Conservation (phyloP, 2,329 filamentous ascomycete species). For the Dryadomyces sulphureus region DNA sequence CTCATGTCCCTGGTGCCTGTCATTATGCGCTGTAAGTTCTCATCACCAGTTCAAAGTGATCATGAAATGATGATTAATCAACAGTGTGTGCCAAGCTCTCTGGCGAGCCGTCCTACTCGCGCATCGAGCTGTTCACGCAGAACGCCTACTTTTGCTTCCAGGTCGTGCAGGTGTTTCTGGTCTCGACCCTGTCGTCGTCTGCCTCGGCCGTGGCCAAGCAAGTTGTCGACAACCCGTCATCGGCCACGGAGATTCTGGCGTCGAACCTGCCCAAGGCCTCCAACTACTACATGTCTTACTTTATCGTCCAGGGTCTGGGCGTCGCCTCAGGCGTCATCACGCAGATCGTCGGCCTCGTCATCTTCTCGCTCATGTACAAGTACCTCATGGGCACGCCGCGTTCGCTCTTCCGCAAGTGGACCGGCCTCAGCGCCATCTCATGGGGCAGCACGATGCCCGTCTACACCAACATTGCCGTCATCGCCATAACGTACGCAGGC, state of each 20-base stretch:
- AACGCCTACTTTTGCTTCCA: conserved; percentile 87
- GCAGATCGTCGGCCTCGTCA: conserved; percentile 54
- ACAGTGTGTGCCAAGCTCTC: conserved; percentile 61
- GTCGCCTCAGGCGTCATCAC: conserved; percentile 62
- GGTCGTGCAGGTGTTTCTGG: conserved; percentile 73
- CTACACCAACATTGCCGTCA: conserved; percentile 68
- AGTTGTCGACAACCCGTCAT: conserved; percentile 47
- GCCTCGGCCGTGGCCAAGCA: conserved; percentile 53
- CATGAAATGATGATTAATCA: neutral
- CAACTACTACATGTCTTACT: conserved; percentile 93
- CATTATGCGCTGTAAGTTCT: conserved; percentile 56
- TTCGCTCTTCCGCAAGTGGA: conserved; percentile 67
- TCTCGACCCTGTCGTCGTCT: conserved; percentile 68
- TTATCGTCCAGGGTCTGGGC: conserved; percentile 78
- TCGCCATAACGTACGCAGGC: conserved; percentile 64
- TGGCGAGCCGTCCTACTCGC: conserved; percentile 65
- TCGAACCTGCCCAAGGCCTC: conserved; percentile 65
- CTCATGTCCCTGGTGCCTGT: conserved; percentile 78
- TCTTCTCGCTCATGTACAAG: conserved; percentile 62
- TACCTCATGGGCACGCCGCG: conserved; percentile 65
- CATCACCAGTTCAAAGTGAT: neutral
- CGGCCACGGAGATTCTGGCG: conserved; percentile 51
- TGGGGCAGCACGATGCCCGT: conserved; percentile 77
- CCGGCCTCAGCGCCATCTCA: conserved; percentile 53
- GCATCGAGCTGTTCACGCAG: conserved; percentile 78